Evolutionary conservation across 352 stramenopile genomes (phyloP).

Genomic region (Globisporangium ultimum): DNA sequence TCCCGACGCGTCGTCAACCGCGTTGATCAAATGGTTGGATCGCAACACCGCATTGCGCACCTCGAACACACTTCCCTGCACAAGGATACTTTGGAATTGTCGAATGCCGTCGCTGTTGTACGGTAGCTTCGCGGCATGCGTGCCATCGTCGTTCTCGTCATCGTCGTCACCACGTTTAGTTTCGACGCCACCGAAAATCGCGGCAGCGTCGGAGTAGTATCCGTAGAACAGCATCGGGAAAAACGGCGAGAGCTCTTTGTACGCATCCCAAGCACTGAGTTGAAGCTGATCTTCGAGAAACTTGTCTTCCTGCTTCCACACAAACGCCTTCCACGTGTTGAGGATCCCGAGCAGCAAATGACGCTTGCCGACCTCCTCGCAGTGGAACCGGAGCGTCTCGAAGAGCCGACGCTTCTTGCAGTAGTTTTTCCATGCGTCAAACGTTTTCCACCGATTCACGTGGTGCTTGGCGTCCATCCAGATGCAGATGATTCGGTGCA

Average conservation of each 20-base stretch:
- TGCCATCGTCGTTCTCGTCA: constrained; percentile 3
- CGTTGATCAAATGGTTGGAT: constrained; percentile 52
- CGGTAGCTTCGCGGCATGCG: neutral
- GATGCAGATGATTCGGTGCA: constrained; percentile 46
- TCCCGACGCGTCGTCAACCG: constrained; percentile 39
- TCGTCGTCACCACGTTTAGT: neutral
- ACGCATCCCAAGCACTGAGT: constrained; percentile 56
- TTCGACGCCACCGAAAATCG: constrained; percentile 53
- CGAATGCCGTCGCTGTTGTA: constrained; percentile 28
- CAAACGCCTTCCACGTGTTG: constrained; percentile 53
- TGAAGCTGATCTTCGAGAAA: constrained; percentile 55
- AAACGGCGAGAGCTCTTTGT: constrained; percentile 47
- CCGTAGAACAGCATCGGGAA: constrained; percentile 68
- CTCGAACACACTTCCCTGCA: constrained; percentile 50
- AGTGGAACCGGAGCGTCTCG: constrained; percentile 42
- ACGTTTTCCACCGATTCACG: constrained; percentile 30
- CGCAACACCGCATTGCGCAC: constrained; percentile 45
- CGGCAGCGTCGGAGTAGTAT: constrained; percentile 44
- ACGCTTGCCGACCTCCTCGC: constrained; percentile 23
- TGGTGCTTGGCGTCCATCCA: constrained; percentile 37
- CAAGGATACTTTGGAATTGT: constrained; percentile 42
- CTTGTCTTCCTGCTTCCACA: constrained; percentile 55
- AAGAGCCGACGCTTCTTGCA: constrained; percentile 48
- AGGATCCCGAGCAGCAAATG: constrained; percentile 54
- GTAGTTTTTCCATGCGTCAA: constrained; percentile 47